A percentile compares a stretch with the other conserved stretches of the same genome.
These are phyloP conservation scores for Fusarium anthophilum DNA, from an alignment of 2,329 filamentous ascomycete species.

Conservation along the genomic window DNA sequence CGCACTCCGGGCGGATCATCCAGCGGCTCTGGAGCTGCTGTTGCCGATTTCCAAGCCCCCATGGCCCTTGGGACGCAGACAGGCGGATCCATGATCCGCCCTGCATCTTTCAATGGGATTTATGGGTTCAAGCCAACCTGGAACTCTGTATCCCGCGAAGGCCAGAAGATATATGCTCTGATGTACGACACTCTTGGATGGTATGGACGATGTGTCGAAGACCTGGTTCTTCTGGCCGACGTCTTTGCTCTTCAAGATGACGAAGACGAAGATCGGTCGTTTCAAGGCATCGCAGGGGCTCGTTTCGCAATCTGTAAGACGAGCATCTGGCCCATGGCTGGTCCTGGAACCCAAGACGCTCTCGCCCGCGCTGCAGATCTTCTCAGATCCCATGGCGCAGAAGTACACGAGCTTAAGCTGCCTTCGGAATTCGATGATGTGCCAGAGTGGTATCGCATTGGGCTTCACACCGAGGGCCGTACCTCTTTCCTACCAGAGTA, in stretches of 20 bases:
- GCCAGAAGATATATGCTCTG: slow-evolving; percentile 66
- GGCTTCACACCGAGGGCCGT: slow-evolving; percentile 64
- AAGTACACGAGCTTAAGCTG: slow-evolving; percentile 65
- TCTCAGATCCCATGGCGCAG: slow-evolving; percentile 59
- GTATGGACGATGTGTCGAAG: slow-evolving; percentile 66
- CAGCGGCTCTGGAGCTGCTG: slow-evolving; percentile 72
- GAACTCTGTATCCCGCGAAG: slow-evolving; percentile 70
- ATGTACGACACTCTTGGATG: slow-evolving; percentile 71
- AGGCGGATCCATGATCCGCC: slow-evolving; percentile 70
- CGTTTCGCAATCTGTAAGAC: slow-evolving; percentile 67
- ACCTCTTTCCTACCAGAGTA: slow-evolving; percentile 66
- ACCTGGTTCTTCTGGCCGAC: slow-evolving; percentile 66
- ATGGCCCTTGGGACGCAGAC: slow-evolving; percentile 73
- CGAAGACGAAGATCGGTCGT: slow-evolving; percentile 49
- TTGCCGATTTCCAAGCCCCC: slow-evolving; percentile 71
- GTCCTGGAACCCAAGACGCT: slow-evolving; percentile 56
- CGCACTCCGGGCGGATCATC: slow-evolving; percentile 76
- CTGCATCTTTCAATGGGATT: slow-evolving; percentile 73
- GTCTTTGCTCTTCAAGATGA: slow-evolving; percentile 63
- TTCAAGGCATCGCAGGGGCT: slow-evolving; percentile 55
- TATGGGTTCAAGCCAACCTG: slow-evolving; percentile 75
- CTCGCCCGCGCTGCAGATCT: slow-evolving; percentile 53
- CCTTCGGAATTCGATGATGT: slow-evolving; percentile 60
- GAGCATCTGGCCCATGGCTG: slow-evolving; percentile 61
- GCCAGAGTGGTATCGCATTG: slow-evolving; percentile 61